Percentiles rank a stretch among this genome's conserved stretches.
These are phyloP conservation scores for Sarcodon sp. DNA, from an alignment of 768 basidiomycete genomes.

Conservation along the genomic window DNA sequence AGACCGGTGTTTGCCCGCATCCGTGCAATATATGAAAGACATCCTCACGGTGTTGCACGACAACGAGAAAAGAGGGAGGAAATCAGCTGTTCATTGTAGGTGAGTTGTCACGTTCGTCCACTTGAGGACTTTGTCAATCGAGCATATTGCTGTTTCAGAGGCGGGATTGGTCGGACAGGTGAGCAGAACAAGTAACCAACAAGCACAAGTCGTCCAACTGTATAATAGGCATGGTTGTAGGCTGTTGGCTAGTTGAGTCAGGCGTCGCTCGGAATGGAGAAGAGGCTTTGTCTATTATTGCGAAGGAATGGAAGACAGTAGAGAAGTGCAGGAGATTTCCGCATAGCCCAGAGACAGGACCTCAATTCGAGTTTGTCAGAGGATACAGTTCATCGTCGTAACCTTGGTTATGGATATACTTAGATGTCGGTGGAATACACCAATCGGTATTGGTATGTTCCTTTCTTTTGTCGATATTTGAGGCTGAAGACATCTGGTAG, in stretches of 20 bases:
- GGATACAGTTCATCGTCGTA: slow-evolving; percentile 23
- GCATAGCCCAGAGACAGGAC: slow-evolving; percentile 68
- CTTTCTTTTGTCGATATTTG: no score
- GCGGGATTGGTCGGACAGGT: background rate
- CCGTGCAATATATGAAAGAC: slow-evolving; percentile 39
- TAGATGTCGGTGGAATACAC: no score
- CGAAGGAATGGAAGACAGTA: slow-evolving; percentile 58
- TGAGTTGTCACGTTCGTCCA: no score
- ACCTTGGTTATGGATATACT: no score
- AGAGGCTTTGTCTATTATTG: slow-evolving; percentile 54
- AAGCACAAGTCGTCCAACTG: background rate
- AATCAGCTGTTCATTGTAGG: slow-evolving; percentile 59
- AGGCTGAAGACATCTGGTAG: no score
- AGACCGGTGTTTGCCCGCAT: slow-evolving; percentile 56
- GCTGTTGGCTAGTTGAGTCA: slow-evolving; percentile 69
- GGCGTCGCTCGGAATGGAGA: slow-evolving; percentile 46
- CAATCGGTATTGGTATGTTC: no score
- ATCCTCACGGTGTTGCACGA: slow-evolving; percentile 49
- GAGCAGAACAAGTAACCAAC: background rate
- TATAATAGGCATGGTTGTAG: slow-evolving; percentile 34
- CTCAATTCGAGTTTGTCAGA: slow-evolving; percentile 65
- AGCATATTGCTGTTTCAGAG: background rate
- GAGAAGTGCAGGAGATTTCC: slow-evolving; percentile 70
- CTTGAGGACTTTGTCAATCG: no score
- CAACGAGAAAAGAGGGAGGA: slow-evolving; percentile 43